These are phyloP conservation scores for Blastobotrys terrestris DNA, from an alignment of 805 yeast genomes.

Conservation along the genomic window DNA sequence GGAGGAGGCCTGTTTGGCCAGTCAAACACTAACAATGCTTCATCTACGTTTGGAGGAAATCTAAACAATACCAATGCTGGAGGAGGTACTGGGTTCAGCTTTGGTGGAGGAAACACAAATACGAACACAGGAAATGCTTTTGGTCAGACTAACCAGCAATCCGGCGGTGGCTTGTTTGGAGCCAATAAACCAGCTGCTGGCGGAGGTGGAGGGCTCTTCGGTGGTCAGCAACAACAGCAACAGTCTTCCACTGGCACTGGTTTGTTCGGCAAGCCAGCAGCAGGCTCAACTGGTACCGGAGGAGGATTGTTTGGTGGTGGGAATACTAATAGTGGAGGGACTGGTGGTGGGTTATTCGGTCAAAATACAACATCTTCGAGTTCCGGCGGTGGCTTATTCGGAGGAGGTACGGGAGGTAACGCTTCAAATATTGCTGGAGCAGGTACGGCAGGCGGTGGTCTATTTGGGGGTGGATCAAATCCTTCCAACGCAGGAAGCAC, in stretches of 20 bases:
- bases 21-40: conserved; percentile 7
- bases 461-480: conserved; percentile 24
- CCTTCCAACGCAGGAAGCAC: not conserved
- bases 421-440: conserved; percentile 17
- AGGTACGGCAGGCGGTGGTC: conserved; percentile 22
- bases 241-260: conserved; percentile 7
- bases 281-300: conserved; percentile 8
- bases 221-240: conserved; percentile 2
- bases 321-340: conserved; percentile 5
- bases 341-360: conserved; percentile 16
- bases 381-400: conserved; percentile 16
- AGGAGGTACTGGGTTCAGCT: not conserved
- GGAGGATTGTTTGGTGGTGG: conserved; percentile 16
- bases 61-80: not conserved
- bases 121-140: not conserved
- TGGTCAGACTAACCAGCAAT: not conserved
- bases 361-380: conserved; percentile 12
- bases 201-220: conserved; percentile 16
- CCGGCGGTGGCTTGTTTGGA: conserved; percentile 6
- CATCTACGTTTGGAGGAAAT: not conserved
- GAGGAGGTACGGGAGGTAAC: conserved; percentile 9
- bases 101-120: not conserved
- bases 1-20: conserved; percentile 36
- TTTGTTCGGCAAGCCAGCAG: conserved; percentile 8
- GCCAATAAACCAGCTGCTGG: conserved; percentile 5